Conservation (phyloP, 2,329 filamentous ascomycete genomes). For the Colletotrichum scovillei region DNA sequence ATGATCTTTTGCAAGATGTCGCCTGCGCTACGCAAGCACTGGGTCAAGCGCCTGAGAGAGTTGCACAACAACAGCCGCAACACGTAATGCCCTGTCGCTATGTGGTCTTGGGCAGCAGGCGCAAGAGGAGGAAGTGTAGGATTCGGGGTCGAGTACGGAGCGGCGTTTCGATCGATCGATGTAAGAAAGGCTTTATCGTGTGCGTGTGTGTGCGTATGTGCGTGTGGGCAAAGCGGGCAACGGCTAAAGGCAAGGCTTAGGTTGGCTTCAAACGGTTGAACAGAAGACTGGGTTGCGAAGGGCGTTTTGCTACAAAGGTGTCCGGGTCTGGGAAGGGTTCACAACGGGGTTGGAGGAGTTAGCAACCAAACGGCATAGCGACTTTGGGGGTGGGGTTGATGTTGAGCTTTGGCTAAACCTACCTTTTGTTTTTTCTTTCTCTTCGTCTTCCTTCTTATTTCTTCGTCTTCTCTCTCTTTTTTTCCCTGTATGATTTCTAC, state of each 20-base stretch:
- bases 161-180: slow-evolving; percentile 19
- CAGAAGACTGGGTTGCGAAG: slow-evolving; percentile 11
- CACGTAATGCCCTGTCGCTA: slow-evolving; percentile 33
- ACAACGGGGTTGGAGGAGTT: slow-evolving; percentile 31
- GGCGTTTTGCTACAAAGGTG: slow-evolving; percentile 28
- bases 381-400: slow-evolving; percentile 11
- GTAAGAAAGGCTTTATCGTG: slow-evolving; percentile 4
- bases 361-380: slow-evolving; percentile 37
- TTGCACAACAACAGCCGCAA: slow-evolving; percentile 47
- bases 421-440: slow-evolving; percentile 16
- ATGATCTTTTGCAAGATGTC: slow-evolving; percentile 74
- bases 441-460: slow-evolving; percentile 15
- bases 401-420: slow-evolving; percentile 35
- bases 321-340: slow-evolving; percentile 29
- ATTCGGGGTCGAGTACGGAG: slow-evolving; percentile 3
- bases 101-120: background rate
- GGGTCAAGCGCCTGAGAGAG: slow-evolving; percentile 65
- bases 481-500: slow-evolving; percentile 24
- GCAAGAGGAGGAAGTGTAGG: slow-evolving; percentile 7
- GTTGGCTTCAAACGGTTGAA: slow-evolving; percentile 18
- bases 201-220: background rate
- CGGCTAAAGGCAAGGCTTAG: slow-evolving; percentile 6
- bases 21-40: slow-evolving; percentile 61
- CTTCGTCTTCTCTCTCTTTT: slow-evolving; percentile 11
- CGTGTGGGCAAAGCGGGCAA: slow-evolving; percentile 1